A percentile compares a stretch with the other conserved stretches of the same genome.
These are phyloP conservation scores for Naganishia randhawae DNA, from an alignment of 768 basidiomycete genomes.

Conservation along the genomic window DNA sequence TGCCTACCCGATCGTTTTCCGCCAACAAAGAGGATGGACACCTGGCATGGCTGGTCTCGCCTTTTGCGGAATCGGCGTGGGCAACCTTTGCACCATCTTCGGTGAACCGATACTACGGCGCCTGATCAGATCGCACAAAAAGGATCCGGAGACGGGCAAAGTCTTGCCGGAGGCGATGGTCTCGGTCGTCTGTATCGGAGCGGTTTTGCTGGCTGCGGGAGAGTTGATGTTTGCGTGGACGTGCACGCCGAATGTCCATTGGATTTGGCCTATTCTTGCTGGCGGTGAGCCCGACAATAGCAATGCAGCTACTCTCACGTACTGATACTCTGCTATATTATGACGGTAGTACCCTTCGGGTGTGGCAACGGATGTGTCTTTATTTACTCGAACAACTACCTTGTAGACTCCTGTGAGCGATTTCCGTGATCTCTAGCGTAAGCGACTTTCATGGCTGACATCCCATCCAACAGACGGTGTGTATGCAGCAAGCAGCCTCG, in stretches of 20 bases:
- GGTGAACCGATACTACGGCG: conserved; percentile 43
- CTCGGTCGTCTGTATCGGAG: conserved; percentile 49
- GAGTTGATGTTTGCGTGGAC: conserved; percentile 40
- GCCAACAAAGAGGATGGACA: conserved; percentile 50
- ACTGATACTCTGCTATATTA: not conserved
- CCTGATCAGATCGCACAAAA: conserved; percentile 45
- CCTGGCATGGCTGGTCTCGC: conserved; percentile 51
- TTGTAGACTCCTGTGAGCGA: conserved; percentile 70
- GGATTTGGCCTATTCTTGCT: conserved; percentile 67
- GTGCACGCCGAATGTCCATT: conserved; percentile 53
- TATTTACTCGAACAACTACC: conserved; percentile 63
- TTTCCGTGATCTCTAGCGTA: too few species aligned
- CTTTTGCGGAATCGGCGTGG: conserved; percentile 50
- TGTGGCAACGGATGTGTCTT: conserved; percentile 61
- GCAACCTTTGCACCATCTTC: conserved; percentile 36
- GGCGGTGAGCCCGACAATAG: conserved; percentile 52
- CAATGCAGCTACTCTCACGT: not conserved
- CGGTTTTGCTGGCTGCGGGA: conserved; percentile 44
- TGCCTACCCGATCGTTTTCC: conserved; percentile 53
- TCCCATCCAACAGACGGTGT: too few species aligned
- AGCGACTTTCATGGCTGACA: too few species aligned
- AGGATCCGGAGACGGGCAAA: conserved; percentile 42
- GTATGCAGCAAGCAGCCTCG: conserved; percentile 53
- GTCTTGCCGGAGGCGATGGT: conserved; percentile 53
- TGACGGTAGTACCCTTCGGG: conserved; percentile 4